Conservation (phyloP, 768 basidiomycete genomes). For the Phlebiopsis gigantea region DNA sequence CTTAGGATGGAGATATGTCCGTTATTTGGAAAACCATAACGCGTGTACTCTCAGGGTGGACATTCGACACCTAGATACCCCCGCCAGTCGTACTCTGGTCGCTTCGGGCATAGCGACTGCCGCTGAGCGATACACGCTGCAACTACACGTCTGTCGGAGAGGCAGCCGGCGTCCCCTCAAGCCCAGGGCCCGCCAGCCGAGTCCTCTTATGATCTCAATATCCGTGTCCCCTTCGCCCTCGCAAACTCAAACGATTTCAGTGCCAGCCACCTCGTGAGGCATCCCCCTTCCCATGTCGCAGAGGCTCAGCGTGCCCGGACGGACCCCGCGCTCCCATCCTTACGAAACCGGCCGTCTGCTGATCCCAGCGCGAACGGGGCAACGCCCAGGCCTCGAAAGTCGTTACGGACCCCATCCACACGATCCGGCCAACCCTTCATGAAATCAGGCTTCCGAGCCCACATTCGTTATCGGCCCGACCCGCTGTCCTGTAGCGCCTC, state of each 20-base stretch:
- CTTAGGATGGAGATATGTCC: too few species aligned
- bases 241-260: background rate
- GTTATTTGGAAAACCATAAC: too few species aligned
- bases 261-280: background rate
- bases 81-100: background rate
- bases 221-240: background rate
- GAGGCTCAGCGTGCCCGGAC: background rate
- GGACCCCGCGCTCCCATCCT: background rate
- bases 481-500: background rate
- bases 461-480: background rate
- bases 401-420: background rate
- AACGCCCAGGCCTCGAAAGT: background rate
- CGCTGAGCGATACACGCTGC: too few species aligned
- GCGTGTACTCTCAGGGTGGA: too few species aligned
- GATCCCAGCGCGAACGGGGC: background rate
- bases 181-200: background rate
- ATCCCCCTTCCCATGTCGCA: background rate
- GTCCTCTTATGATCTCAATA: background rate
- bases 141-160: background rate
- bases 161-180: background rate
- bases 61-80: too few species aligned
- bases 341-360: conserved; percentile 1
- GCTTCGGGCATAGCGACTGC: too few species aligned
- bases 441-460: background rate
- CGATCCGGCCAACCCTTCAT: background rate